phyloP scores from a whole-genome alignment of 73 alveolate genomes.

The Uronychia setigera region DNA sequence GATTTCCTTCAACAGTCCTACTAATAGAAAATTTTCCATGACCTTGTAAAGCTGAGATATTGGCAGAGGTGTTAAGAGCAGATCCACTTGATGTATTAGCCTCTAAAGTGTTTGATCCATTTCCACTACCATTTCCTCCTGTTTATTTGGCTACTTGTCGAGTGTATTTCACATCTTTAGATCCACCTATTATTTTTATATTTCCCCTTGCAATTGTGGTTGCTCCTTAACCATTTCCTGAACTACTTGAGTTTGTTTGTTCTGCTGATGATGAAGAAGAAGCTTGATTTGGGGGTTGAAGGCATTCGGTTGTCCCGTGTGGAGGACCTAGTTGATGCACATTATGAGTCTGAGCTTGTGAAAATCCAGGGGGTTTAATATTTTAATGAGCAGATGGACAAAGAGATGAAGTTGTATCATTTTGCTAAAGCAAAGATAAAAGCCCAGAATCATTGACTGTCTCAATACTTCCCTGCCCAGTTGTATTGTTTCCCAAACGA shows the following conservation, averaged over 20 bases:
- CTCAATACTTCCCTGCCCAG: too few species aligned
- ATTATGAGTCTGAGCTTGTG: too few species aligned
- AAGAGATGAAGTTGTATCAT: too few species aligned
- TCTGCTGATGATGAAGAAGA: neutral
- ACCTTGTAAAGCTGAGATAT: neutral
- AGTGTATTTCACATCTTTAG: neutral
- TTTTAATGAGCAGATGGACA: too few species aligned
- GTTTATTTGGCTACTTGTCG: constrained; percentile 1
- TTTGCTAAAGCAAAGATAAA: too few species aligned
- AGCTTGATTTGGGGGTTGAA: too few species aligned
- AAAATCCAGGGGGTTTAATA: too few species aligned
- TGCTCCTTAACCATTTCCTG: neutral
- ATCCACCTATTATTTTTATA: neutral
- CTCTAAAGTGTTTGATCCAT: neutral
- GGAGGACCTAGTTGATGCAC: too few species aligned
- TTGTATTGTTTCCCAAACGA: too few species aligned
- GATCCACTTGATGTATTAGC: neutral
- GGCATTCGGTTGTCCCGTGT: too few species aligned
- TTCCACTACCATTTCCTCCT: neutral
- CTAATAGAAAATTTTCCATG: neutral
- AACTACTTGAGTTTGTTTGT: neutral
- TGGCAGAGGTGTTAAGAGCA: neutral
- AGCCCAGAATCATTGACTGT: too few species aligned
- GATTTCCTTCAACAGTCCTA: neutral
- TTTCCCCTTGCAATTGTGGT: neutral